Evolutionary conservation across 495 filamentous ascomycete species (phyloP).

Genomic region (Xylaria scruposa): DNA sequence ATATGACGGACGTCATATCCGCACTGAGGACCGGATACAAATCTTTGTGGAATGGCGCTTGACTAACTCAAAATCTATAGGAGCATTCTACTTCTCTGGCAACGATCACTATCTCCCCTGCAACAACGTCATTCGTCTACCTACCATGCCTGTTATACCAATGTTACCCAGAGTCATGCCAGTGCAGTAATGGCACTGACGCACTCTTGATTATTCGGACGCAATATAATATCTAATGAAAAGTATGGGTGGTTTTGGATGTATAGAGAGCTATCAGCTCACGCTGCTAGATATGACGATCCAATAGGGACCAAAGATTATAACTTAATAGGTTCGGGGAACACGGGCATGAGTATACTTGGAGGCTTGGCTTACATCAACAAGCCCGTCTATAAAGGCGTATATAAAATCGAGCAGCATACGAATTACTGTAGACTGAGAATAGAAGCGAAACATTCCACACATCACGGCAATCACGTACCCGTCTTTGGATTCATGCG

Average conservation of each 20-base stretch:
- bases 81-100: conserved; percentile 37
- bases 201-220: not conserved
- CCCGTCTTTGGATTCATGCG: conserved; percentile 18
- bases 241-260: not conserved
- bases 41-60: conserved; percentile 18
- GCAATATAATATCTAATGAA: not conserved
- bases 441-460: conserved; percentile 16
- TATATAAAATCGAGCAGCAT: not conserved
- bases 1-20: conserved; percentile 2
- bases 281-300: not conserved
- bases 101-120: conserved; percentile 32
- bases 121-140: conserved; percentile 32
- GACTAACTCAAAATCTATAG: conserved; percentile 31
- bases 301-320: not conserved
- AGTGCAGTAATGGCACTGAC: conserved; percentile 14
- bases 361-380: conserved; percentile 13
- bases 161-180: conserved; percentile 11
- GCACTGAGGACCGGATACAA: conserved; percentile 30
- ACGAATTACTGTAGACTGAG: not conserved
- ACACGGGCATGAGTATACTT: not conserved
- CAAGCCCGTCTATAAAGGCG: not conserved
- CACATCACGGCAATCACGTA: conserved; percentile 13
- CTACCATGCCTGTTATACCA: not conserved
- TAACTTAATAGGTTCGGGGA: not conserved
- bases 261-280: not conserved